Conservation (phyloP, 192 early-diverging fungal species). For the Podila epigama region DNA sequence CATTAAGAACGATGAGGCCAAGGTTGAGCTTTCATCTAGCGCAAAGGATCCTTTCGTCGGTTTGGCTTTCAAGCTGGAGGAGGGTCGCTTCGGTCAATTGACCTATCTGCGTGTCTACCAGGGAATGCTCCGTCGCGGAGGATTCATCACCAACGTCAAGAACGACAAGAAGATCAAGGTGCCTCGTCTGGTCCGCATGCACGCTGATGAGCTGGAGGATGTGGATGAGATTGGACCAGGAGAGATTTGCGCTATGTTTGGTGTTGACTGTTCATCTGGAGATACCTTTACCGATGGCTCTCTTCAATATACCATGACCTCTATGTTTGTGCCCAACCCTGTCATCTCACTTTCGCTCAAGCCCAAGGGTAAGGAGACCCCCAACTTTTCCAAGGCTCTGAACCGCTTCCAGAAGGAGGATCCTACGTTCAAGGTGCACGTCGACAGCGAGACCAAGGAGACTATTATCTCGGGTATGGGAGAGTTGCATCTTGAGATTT, state of each 20-base stretch:
- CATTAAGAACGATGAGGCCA: conserved; percentile 66
- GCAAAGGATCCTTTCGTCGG: conserved; percentile 81
- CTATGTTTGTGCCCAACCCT: conserved; percentile 97
- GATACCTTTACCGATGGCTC: conserved; percentile 97
- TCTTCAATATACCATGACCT: conserved; percentile 87
- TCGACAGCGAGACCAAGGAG: conserved; percentile 83
- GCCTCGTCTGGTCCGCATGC: conserved; percentile 96
- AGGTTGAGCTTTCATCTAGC: conserved; percentile 65
- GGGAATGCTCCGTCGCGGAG: conserved; percentile 86
- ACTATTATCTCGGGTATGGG: conserved; percentile 92
- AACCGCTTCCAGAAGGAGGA: conserved; percentile 87
- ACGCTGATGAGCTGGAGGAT: conserved; percentile 98
- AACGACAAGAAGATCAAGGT: conserved; percentile 96
- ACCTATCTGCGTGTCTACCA: conserved; percentile 98
- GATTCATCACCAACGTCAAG: conserved; percentile 86
- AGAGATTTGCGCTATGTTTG: conserved; percentile 98
- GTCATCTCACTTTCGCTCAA: conserved; percentile 94
- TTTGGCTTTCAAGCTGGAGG: conserved; percentile 91
- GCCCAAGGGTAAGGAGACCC: conserved; percentile 88
- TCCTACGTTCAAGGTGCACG: conserved; percentile 84
- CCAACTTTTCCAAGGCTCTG: conserved; percentile 81
- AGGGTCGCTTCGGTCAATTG: conserved; percentile 94
- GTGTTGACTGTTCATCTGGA: conserved; percentile 95
- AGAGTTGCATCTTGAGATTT: conserved; percentile 89
- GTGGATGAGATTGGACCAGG: conserved; percentile 91